Evolutionary conservation across 441 rosid genomes (phyloP).

Genomic region (Brassica balearica): DNA sequence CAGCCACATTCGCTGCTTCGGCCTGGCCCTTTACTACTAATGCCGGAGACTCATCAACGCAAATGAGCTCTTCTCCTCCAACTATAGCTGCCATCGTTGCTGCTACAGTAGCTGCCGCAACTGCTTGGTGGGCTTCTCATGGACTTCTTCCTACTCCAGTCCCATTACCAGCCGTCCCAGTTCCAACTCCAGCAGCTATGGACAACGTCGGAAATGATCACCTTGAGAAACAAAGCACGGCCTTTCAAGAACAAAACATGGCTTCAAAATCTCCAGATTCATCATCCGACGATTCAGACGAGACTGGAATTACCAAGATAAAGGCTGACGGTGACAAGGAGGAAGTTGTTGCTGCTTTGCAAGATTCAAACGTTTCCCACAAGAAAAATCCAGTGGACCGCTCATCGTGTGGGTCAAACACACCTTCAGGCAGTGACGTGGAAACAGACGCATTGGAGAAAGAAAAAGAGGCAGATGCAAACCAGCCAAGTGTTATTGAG

Average conservation of each 20-base stretch:
- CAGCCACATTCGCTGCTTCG: constrained; percentile 86
- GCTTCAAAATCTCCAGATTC: constrained; percentile 57
- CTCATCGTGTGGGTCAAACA: constrained; percentile 96
- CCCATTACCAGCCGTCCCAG: no score
- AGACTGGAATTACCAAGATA: constrained; percentile 57
- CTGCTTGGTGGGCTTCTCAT: constrained; percentile 98
- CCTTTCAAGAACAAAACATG: constrained; percentile 59
- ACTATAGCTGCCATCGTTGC: constrained; percentile 82
- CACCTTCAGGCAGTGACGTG: constrained; percentile 84
- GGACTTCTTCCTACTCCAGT: constrained; percentile 66
- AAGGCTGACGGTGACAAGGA: constrained; percentile 51
- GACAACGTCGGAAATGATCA: no score
- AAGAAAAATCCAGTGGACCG: constrained; percentile 76
- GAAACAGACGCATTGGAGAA: constrained; percentile 75
- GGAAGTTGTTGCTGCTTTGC: constrained; percentile 41
- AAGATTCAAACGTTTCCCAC: constrained; percentile 57
- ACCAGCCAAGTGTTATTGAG: constrained; percentile 50
- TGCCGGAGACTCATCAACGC: no score
- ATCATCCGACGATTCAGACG: constrained; percentile 63
- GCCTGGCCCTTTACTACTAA: constrained; percentile 58
- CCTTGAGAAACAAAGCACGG: constrained; percentile 52
- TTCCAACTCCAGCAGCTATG: no score
- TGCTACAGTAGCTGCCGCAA: constrained; percentile 96
- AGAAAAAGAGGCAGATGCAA: constrained; percentile 62
- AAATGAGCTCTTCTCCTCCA: constrained; percentile 50